Conservation (phyloP, 306 rosid genomes). For the Dalbergia oliveri region DNA sequence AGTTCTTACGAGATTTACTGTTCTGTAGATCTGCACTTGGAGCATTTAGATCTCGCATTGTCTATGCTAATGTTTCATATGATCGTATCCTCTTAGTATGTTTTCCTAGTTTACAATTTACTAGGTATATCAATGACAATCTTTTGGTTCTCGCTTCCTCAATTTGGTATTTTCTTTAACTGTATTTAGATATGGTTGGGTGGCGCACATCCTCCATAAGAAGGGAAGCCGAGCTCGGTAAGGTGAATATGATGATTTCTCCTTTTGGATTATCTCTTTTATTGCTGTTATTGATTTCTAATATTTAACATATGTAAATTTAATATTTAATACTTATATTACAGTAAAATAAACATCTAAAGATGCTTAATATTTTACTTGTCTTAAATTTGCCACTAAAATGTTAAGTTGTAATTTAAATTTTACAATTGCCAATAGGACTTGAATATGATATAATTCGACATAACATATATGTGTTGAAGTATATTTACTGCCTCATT, state of each 20-base stretch:
- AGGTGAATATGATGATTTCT: slow-evolving; percentile 64
- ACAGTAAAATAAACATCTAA: slow-evolving; percentile 7
- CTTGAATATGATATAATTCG: too few relatives aligned
- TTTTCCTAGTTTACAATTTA: slow-evolving; percentile 16
- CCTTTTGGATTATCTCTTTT: slow-evolving; percentile 36
- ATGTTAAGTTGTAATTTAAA: slow-evolving; percentile 17
- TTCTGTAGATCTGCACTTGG: slow-evolving; percentile 90
- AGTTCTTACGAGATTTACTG: slow-evolving; percentile 44
- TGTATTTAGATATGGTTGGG: slow-evolving; percentile 89
- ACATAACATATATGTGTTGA: too few relatives aligned
- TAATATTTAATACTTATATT: slow-evolving; percentile 27
- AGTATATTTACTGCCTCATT: too few relatives aligned
- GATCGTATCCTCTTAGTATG: slow-evolving; percentile 80
- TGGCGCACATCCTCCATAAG: slow-evolving; percentile 99
- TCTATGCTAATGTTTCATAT: slow-evolving; percentile 93
- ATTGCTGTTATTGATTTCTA: slow-evolving; percentile 27
- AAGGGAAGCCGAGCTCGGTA: slow-evolving; percentile 79
- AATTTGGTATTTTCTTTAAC: slow-evolving; percentile 55
- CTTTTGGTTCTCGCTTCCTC: slow-evolving; percentile 38
- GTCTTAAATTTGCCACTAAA: slow-evolving; percentile 21
- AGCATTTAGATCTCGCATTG: slow-evolving; percentile 73
- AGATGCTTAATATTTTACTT: slow-evolving; percentile 16
- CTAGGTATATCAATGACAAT: slow-evolving; percentile 34
- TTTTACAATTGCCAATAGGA: neutral
- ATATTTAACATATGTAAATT: slow-evolving; percentile 1